Base-by-base conservation (phyloP, 495 filamentous ascomycete genomes). In the Neurospora sp. region DNA sequence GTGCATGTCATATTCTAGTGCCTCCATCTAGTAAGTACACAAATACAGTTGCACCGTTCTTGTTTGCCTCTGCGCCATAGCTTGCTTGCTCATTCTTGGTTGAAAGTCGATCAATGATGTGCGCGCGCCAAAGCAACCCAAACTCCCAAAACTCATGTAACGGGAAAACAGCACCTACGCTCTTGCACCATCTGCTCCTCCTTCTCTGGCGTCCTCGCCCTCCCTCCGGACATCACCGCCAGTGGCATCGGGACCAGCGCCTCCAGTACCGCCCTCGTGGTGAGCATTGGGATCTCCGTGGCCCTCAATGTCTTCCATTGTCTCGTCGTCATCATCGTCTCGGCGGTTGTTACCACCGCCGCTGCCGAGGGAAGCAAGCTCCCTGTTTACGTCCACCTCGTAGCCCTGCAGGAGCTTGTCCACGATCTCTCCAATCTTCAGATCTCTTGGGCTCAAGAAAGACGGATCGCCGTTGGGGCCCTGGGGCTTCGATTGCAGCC, bases 161-260 rank as follows among this genome's bases (percentile, higher is more conserved):
- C 39, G 76, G 78, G 77, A 78, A 84, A 83, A 84, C 81, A 85
- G 85, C 83, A 98, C 96, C 96, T 98, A 99, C 96, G 95, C 94
- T 97, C 94, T 88, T 83, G 92, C 96, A 75, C 96, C 96, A 83
- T 98, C 95, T 72, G 93, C 94, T 78, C 96, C 96, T 71, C 94
- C 96, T 78, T 97, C 93, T 81, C 96, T 86, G 38, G 93, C 89
- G 74, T 89, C 90, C 81, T 92, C 90, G 72, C 96, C 96, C 79
- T 98, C 96, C 78, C 96, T 91, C 78, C 95, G 87, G 72, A 97
- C 85, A 82, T 98, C 93, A 42, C 94, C 94, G 12, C 94, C 95
- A 1, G 94, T 96, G 66, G 94, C 93, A 82, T 88, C 94, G 16
- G 92, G 84, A 40, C 93, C 94, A 74, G 94, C 94, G 70, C 94